These are phyloP conservation scores for Salix exigua DNA, from an alignment of 345 rosid species.

Conservation along the genomic window DNA sequence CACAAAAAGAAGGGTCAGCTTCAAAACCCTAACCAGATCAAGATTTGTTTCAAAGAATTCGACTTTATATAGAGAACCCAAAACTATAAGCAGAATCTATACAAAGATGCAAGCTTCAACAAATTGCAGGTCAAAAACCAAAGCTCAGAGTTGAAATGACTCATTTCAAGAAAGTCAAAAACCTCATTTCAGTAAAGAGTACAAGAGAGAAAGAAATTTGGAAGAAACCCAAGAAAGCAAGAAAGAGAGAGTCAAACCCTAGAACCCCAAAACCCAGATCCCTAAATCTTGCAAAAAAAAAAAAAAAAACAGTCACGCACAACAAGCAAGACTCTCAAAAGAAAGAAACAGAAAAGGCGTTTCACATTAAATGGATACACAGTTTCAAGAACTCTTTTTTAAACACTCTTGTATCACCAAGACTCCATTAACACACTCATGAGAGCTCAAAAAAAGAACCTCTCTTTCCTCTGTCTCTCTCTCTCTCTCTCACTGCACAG, in stretches of 20 bases:
- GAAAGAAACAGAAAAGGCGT: constrained; percentile 20
- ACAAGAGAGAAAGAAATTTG: constrained; percentile 24
- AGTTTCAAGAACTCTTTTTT: not conserved
- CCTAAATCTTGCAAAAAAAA: constrained; percentile 29
- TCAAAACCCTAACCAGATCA: constrained; percentile 34
- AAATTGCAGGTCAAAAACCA: constrained; percentile 23
- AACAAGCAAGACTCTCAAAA: constrained; percentile 11
- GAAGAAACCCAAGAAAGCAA: constrained; percentile 42
- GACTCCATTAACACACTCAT: constrained; percentile 24
- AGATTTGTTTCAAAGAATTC: constrained; percentile 20
- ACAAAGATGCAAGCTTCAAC: constrained; percentile 17
- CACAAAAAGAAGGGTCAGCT: constrained; percentile 13
- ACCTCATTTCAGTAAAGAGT: constrained; percentile 26
- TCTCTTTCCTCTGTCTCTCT: constrained; percentile 3
- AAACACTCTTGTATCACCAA: not conserved
- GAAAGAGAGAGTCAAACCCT: constrained; percentile 51
- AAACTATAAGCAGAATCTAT: not conserved
- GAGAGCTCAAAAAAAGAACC: constrained; percentile 20
- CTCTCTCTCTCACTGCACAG: constrained; percentile 24
- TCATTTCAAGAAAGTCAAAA: constrained; percentile 38
- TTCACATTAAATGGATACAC: constrained; percentile 8
- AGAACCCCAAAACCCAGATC: constrained; percentile 58
- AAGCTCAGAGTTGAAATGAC: constrained; percentile 22
- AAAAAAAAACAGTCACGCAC: constrained; percentile 5
- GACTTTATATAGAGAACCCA: constrained; percentile 5